Conservation (phyloP, 352 stramenopile genomes). For the Thalassiosira livingstoniorum region DNA sequence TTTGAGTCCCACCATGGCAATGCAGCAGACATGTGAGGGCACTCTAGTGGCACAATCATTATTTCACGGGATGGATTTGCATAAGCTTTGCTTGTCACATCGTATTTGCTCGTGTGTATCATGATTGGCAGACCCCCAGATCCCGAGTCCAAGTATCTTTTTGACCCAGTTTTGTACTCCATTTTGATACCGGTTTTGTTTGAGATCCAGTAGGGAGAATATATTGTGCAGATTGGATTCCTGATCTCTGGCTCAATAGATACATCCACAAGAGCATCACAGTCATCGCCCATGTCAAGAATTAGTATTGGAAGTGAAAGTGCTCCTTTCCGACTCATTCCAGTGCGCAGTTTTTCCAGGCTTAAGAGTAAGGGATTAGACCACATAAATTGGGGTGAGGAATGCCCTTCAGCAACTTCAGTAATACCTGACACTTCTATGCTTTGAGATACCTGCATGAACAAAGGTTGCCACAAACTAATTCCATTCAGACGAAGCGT, state of each 20-base stretch:
- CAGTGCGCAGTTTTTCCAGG: slow-evolving; percentile 46
- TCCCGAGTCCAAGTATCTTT: slow-evolving; percentile 54
- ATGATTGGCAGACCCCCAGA: slow-evolving; percentile 55
- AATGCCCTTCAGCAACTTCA: neutral
- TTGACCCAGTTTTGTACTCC: slow-evolving; percentile 34
- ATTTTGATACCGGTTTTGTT: slow-evolving; percentile 66
- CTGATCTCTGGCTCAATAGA: slow-evolving; percentile 49
- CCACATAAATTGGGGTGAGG: too few relatives aligned
- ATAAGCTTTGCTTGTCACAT: slow-evolving; percentile 1
- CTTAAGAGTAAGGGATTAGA: slow-evolving; percentile 30
- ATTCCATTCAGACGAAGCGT: slow-evolving; percentile 58
- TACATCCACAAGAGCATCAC: slow-evolving; percentile 51
- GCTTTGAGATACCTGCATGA: slow-evolving; percentile 56
- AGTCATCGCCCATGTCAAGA: slow-evolving; percentile 57
- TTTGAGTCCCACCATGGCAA: slow-evolving; percentile 37
- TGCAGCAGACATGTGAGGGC: slow-evolving; percentile 13
- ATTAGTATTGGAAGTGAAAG: slow-evolving; percentile 36
- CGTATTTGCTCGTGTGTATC: slow-evolving; percentile 51
- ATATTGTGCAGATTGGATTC: slow-evolving; percentile 59
- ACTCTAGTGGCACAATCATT: slow-evolving; percentile 44
- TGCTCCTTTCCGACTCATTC: slow-evolving; percentile 47
- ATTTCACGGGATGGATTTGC: slow-evolving; percentile 21
- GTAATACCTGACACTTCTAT: neutral
- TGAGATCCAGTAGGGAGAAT: slow-evolving; percentile 64
- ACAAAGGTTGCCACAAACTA: slow-evolving; percentile 43